phyloP scores from a whole-genome alignment of 2,329 filamentous ascomycete genomes.

The Pseudogymnoascus sp. region DNA sequence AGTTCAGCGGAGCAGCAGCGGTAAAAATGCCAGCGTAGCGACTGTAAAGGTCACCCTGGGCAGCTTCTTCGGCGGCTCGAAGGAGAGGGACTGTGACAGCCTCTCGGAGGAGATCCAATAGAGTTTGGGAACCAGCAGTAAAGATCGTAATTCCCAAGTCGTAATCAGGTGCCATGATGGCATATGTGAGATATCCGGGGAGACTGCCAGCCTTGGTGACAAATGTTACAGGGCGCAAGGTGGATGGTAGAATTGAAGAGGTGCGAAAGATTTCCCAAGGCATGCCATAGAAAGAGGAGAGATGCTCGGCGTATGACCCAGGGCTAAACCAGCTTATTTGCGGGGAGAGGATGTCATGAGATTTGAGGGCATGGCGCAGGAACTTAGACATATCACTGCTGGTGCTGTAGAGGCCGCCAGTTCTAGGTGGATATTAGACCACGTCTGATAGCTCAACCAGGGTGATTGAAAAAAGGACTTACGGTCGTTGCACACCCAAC shows the following conservation, averaged over 20 bases:
- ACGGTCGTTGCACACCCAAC: conserved; percentile 33
- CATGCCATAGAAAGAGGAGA: conserved; percentile 36
- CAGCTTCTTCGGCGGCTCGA: neutral
- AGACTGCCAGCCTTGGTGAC: conserved; percentile 37
- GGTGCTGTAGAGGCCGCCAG: neutral
- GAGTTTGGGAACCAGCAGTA: neutral
- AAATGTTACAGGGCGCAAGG: conserved; percentile 33
- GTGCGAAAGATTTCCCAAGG: conserved; percentile 40
- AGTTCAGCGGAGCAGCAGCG: neutral
- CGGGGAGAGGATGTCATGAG: conserved; percentile 32
- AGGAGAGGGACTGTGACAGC: neutral
- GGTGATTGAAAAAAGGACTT: neutral
- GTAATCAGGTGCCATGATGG: conserved; percentile 36
- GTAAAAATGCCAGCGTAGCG: neutral
- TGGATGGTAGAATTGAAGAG: conserved; percentile 30
- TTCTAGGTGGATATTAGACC: neutral
- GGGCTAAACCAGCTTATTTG: conserved; percentile 32
- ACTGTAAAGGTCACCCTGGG: neutral
- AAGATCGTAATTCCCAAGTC: conserved; percentile 36
- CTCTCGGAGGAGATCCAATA: neutral
- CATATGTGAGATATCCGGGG: conserved; percentile 34
- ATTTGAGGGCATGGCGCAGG: conserved; percentile 34
- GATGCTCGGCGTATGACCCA: conserved; percentile 29
- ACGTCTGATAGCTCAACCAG: neutral
- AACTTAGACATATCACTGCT: conserved; percentile 34